A percentile compares a stretch with the other conserved stretches of the same genome.
Conservation (phyloP, 2,329 filamentous ascomycete genomes). For the Elsinoe australis region DNA sequence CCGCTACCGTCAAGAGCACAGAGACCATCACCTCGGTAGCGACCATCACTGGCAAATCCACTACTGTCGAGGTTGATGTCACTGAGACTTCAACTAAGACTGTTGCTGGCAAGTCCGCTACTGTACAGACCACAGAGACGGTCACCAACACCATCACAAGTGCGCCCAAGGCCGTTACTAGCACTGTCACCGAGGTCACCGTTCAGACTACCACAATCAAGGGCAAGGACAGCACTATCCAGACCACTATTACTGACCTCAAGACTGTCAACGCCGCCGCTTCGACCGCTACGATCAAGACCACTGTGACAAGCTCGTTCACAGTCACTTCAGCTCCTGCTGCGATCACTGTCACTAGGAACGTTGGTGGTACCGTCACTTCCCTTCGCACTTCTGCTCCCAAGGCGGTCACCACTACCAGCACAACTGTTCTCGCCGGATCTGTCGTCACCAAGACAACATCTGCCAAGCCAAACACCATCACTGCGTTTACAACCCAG, state of each 20-base stretch:
- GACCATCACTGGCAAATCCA: slow-evolving; percentile 20
- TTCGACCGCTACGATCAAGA: slow-evolving; percentile 21
- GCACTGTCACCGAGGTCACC: slow-evolving; percentile 16
- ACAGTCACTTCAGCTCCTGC: slow-evolving; percentile 22
- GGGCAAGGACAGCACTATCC: slow-evolving; percentile 20
- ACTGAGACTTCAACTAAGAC: slow-evolving; percentile 19
- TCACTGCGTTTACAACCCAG: slow-evolving; percentile 23
- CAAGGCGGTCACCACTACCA: slow-evolving; percentile 28
- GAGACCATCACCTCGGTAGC: slow-evolving; percentile 12
- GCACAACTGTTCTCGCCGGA: slow-evolving; percentile 22
- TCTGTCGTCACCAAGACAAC: slow-evolving; percentile 25
- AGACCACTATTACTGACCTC: slow-evolving; percentile 19
- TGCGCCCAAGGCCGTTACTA: slow-evolving; percentile 17
- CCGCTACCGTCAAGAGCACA: slow-evolving; percentile 18
- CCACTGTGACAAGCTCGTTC: slow-evolving; percentile 21
- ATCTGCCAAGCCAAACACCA: slow-evolving; percentile 22
- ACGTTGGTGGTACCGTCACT: slow-evolving; percentile 23
- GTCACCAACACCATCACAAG: slow-evolving; percentile 19
- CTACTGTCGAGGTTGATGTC: slow-evolving; percentile 24
- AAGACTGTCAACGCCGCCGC: slow-evolving; percentile 21
- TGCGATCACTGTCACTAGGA: slow-evolving; percentile 21
- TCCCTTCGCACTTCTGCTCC: slow-evolving; percentile 24
- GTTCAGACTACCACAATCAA: slow-evolving; percentile 17
- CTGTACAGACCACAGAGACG: slow-evolving; percentile 22
- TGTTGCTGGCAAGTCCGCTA: slow-evolving; percentile 16